Evolutionary conservation across 2,329 filamentous ascomycete species (phyloP), one percentile per base, ranked within the genome.

Genomic region (Tolypocladium capitatum): DNA sequence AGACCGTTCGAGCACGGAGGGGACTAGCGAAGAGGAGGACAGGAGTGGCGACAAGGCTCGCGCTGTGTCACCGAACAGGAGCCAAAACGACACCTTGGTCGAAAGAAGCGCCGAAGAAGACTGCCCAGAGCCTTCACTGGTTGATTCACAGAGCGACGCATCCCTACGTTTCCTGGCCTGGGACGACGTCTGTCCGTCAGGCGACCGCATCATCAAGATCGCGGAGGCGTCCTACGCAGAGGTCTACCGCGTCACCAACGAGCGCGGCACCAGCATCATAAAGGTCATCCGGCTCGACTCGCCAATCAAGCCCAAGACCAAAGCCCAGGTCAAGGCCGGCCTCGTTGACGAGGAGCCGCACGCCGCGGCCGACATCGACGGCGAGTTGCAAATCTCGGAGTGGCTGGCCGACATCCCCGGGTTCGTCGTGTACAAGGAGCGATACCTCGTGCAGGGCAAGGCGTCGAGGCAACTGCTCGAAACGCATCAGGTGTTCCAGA

Each of bases 151-250:
- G 20, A 43, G 50, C 3, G 58, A 61, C 38, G 46, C 52, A 6
- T 51, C 55, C 8, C 60, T 76, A 16, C 68, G 71, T 4, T 56
- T 70, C 5, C 61, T 80, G 36, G 67, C 68, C 1, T 83, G 80
- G 79, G 62, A 69, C 30, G 76, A 81, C 46, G 68, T 83, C 30
- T 78, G 78, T 44, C 72, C 74, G 0, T 63, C 68, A 0, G 70
- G 68, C 16, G 72, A 76, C 55, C 61, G 62, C 33, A 77, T 83
- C 44, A 68, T 71, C 40, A 83, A 83, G 62, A 83, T 83, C 45
- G 79, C 80, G 10, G 80, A 83, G 58, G 79, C 80, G 5, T 83
- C 80, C 2, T 83, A 76, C 54, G 78, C 80, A 6, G 80, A 83
- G 58, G 78, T 83, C 10, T 83, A 82, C 55, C 76, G 78, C 10